A percentile compares a stretch with the other conserved stretches of the same genome.
Conservation (phyloP, 768 basidiomycete species). For the Strobilomyces echinocephalus region DNA sequence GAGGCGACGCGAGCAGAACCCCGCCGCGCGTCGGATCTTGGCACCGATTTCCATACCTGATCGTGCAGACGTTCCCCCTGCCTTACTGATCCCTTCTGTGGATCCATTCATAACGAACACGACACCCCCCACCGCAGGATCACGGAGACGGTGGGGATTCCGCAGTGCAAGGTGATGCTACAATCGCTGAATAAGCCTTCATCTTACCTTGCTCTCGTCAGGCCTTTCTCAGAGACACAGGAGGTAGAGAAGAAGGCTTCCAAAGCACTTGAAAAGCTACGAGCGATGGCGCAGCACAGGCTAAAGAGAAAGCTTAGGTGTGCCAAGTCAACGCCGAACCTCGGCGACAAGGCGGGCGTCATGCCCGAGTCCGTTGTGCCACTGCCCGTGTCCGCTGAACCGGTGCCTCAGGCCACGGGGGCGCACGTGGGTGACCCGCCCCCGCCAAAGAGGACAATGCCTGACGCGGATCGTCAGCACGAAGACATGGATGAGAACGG, state of each 20-base stretch:
- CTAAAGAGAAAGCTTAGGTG: constrained; percentile 19
- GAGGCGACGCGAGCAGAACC: constrained; percentile 7
- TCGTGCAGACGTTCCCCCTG: neutral
- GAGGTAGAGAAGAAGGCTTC: constrained; percentile 6
- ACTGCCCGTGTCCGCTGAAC: neutral
- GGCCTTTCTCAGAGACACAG: constrained; percentile 7
- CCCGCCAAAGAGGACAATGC: neutral
- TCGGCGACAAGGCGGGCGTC: constrained; percentile 4
- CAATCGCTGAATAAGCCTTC: neutral
- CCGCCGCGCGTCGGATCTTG: constrained; percentile 1
- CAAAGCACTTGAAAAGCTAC: constrained; percentile 4
- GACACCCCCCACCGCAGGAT: neutral
- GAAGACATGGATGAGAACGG: constrained; percentile 17
- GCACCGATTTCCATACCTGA: constrained; percentile 13
- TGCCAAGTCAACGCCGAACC: constrained; percentile 24
- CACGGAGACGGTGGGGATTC: constrained; percentile 16
- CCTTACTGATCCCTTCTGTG: neutral
- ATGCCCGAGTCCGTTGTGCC: neutral
- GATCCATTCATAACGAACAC: neutral
- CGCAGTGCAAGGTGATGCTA: constrained; percentile 18
- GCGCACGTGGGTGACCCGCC: neutral
- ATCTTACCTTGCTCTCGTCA: constrained; percentile 4
- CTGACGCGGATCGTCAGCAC: neutral
- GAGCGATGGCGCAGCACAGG: constrained; percentile 12
- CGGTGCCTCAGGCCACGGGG: neutral